Base-by-base conservation (phyloP, 495 filamentous ascomycete genomes). In the Lasiosphaeris hirsuta region DNA sequence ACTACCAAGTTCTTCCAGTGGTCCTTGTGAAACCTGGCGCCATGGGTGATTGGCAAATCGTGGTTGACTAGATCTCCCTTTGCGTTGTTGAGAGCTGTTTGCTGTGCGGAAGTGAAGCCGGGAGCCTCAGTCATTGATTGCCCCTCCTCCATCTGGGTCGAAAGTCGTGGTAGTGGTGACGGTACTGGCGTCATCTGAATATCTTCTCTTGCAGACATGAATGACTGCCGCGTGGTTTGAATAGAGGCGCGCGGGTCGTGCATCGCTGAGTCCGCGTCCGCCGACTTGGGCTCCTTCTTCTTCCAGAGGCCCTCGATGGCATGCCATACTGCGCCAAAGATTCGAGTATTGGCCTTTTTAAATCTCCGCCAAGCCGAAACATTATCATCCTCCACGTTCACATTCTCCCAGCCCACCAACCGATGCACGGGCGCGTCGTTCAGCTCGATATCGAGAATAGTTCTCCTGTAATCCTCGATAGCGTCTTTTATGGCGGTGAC, bases 181-280 rank as follows among this genome's bases (percentile, higher is more conserved):
- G 89, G 86, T 46, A 97, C 94, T 4, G 91, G 90, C 2, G 92
- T 97, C 95, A 98, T 97, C 69, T 93, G 92, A 59, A 97, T 94
- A 5, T 82, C 76, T 56, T 82, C 80, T 13, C 69, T 70, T 4
- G 75, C 69, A 4, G 83, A 82, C 45, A 75, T 63, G 58, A 82
- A 79, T 1, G 88, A 90, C 14, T 84, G 79, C 23, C 86, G 82
- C 48, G 70, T 73, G 0, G 87, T 86, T 57, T 90, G 81, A 56
- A 85, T 78, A 3, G 90, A 93, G 23, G 72, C 72, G 49, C 90
- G 83, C n/a, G 78, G 70, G 46, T 83, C 74, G 39, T 67, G 69
- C 1, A 72, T 36, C 8, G 49, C 7, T 4, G 40, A 30, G 13
- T 47, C 63, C 44, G 78, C 73, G 44, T 78, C 75, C 40, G 62